Base-by-base conservation (phyloP, 2,329 filamentous ascomycete genomes). In the Scedosporium minutisporum region DNA sequence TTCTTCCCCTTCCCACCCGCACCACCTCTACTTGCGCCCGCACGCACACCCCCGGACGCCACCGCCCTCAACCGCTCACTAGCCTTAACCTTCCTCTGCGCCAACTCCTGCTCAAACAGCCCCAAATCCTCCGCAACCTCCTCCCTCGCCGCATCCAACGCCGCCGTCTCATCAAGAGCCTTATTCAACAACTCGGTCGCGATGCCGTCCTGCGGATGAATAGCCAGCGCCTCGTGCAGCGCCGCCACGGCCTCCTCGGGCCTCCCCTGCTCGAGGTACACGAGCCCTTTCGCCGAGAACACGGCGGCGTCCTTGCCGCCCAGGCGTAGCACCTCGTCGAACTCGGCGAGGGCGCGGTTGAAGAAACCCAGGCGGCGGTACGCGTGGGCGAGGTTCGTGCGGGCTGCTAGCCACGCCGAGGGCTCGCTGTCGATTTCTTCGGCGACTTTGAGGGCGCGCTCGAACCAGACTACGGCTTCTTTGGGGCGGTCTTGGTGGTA, bases 301-400 rank as follows among this genome's bases (percentile, higher is more conserved):
- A 95, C 84, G 33, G 85, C 82, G 0, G 89, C 82, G 66, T 95
- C 89, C 66, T 93, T 92, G 53, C 88, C 88, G 6, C 91, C 91
- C 57, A 90, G 84, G 12, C 93, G 82, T 33, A 97, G 81, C 33
- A 96, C 95, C 69, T 93, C 88, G 66, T 97, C 90, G 69, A 97
- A 97, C 70, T 93, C 85, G 1, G 80, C 81, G 10, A 97, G 80
- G 0, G 93, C 89, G 61, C 89, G 85, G 33, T 87, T 81, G 67
- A 87, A 86, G 63, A 85, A 80, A 1, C 87, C 82, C 62, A 89
- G 76, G 18, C 91, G 87, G 61, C 95, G 86, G 65, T 92, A 88
- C 0, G 93, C 89, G 71, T 99, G 95, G 0, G 87, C 96, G 16
- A 99, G 82, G 69, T 99, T 99, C 3, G 90, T 90, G 46, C 92